A percentile compares a stretch with the other conserved stretches of the same genome.
Evolutionary conservation across 1,139 yeast genomes (phyloP).

Genomic region (Casaregolazyma suthepensis): DNA sequence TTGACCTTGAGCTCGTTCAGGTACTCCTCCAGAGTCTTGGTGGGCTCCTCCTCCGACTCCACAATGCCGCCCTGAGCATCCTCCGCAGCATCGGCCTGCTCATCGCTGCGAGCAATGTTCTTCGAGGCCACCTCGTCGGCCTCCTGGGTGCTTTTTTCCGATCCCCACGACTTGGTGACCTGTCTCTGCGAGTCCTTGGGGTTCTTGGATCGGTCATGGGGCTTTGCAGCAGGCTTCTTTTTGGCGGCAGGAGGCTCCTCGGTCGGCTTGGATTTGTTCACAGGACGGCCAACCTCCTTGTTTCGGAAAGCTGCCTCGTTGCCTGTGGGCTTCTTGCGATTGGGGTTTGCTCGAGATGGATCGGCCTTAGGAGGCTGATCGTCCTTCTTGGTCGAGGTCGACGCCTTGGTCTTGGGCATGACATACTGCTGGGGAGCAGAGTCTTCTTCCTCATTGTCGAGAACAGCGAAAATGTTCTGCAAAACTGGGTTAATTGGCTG

Average conservation of each 20-base stretch:
- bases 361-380: constrained; percentile 80
- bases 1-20: constrained; percentile 54
- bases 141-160: constrained; percentile 46
- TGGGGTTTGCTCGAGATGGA: constrained; percentile 33
- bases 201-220: constrained; percentile 70
- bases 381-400: constrained; percentile 80
- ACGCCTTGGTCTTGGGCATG: constrained; percentile 71
- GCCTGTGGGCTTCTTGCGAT: constrained; percentile 53
- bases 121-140: constrained; percentile 62
- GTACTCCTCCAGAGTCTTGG: constrained; percentile 66
- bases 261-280: constrained; percentile 52
- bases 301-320: constrained; percentile 85
- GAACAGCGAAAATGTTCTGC: constrained; percentile 29
- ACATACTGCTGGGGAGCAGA: constrained; percentile 54
- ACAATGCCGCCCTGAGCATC: constrained; percentile 34
- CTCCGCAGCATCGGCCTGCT: constrained; percentile 36
- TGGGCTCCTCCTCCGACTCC: constrained; percentile 32
- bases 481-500: neutral
- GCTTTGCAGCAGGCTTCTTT: constrained; percentile 40
- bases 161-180: constrained; percentile 82
- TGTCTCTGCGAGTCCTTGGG: constrained; percentile 85
- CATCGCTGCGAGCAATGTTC: constrained; percentile 51
- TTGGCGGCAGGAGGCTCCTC: constrained; percentile 18
- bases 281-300: constrained; percentile 54
- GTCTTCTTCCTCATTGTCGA: constrained; percentile 77